Base-by-base conservation (phyloP, 2,329 filamentous ascomycete species). In the Lachnellula cervina region DNA sequence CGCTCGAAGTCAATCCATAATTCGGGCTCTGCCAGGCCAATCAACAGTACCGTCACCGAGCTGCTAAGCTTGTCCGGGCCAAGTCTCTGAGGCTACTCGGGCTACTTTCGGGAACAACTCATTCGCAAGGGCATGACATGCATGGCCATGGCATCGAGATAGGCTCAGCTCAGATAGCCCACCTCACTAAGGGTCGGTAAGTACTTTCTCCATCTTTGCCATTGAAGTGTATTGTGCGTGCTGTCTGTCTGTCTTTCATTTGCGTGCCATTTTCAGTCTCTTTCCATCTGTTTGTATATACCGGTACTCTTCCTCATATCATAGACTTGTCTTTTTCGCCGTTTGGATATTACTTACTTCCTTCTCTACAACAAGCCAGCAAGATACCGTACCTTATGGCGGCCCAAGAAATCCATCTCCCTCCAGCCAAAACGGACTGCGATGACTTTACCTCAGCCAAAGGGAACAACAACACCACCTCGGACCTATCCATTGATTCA, bases 351-450 rank as follows among this genome's bases (percentile, higher is more conserved):
- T 28, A 28, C 25, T 2, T 28, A 5, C 5, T 1, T 28, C 25
- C 8, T n/a, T 34, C 35, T 17, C 40, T 32, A 9, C 28, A 32
- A 9, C 14, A 23, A 16, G n/a, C 13, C n/a, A 3, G 25, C 16
- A 11, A 21, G 6, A 5, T 21, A 16, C 49, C 32, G 13, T 23
- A 66, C 49, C 32, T n/a, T 23, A 66, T 65, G 60, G 57, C 56
- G 23, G 47, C 57, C 49, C 45, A 50, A 23, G 59, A 61, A 49
- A 56, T 57, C 32, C 54, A 59, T 32, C 54, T 62, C 8, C 52
- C 59, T 8, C 45, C 44, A n/a, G 23, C 56, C 34, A 23, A 46
- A 25, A 17, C 47, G 2, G 49, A 48, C 28, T 60, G 58, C 7
- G 46, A 57, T 37, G 52, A 50, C 32, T 23, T 5, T 11, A 19